Evolutionary conservation across 2,329 filamentous ascomycete species (phyloP).

Genomic region (Dothidotthia symphoricarpi): DNA sequence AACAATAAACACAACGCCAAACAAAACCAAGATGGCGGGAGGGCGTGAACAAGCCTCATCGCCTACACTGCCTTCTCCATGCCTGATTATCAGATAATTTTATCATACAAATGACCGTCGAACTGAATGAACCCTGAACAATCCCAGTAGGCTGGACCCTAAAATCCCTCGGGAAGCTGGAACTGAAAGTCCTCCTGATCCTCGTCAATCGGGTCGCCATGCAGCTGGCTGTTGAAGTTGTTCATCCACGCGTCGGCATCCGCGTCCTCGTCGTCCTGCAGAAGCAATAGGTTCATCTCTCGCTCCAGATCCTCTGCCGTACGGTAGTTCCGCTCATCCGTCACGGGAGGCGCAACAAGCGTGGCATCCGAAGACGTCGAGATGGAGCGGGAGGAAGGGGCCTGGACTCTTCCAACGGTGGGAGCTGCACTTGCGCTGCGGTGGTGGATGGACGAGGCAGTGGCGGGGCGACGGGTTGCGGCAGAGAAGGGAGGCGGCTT

Average conservation of each 20-base stretch:
- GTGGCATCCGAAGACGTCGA: slow-evolving; percentile 34
- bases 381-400: slow-evolving; percentile 34
- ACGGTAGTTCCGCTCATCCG: slow-evolving; percentile 18
- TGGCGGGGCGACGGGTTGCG: slow-evolving; percentile 21
- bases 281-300: slow-evolving; percentile 31
- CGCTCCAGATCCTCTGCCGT: slow-evolving; percentile 38
- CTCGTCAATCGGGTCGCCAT: slow-evolving; percentile 27
- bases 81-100: no score
- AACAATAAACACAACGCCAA: no score
- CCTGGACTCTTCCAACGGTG: slow-evolving; percentile 9
- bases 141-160: no score
- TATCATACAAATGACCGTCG: no score
- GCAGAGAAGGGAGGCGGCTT: slow-evolving; percentile 31
- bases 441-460: slow-evolving; percentile 15
- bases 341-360: slow-evolving; percentile 20
- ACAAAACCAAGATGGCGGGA: no score
- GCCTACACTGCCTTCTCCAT: no score
- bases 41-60: no score
- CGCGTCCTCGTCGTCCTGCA: slow-evolving; percentile 27
- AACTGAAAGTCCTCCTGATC: slow-evolving; percentile 35
- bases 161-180: slow-evolving; percentile 33
- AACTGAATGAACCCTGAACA: no score
- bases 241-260: slow-evolving; percentile 35
- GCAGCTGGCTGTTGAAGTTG: slow-evolving; percentile 29
- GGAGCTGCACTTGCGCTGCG: slow-evolving; percentile 16